Percentiles rank a stretch among this genome's conserved stretches.
Evolutionary conservation across 2,329 filamentous ascomycete genomes (phyloP).

Genomic region (Orbilia blumenaviensis): DNA sequence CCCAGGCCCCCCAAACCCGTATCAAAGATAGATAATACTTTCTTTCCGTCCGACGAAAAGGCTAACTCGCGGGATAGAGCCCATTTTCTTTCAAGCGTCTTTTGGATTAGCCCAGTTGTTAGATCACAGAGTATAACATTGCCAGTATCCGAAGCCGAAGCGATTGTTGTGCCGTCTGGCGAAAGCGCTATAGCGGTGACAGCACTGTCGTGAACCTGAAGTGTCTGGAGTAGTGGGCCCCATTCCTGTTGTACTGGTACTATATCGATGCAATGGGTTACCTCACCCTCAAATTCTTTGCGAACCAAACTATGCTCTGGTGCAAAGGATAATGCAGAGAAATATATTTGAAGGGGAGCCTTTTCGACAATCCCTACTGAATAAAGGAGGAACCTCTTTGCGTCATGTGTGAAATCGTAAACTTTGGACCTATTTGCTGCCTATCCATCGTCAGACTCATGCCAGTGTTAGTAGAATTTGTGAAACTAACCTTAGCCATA

Average conservation of each 20-base stretch:
- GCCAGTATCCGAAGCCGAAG: not conserved
- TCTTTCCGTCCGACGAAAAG: not conserved
- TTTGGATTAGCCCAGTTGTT: not conserved
- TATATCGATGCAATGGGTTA: not conserved
- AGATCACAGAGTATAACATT: not conserved
- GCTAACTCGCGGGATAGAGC: not conserved
- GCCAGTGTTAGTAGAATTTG: too few species aligned
- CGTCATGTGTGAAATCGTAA: not conserved
- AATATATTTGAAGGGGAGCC: conserved; percentile 21
- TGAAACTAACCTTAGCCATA: not conserved
- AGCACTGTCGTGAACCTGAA: not conserved
- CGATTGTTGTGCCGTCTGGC: not conserved
- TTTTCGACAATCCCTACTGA: not conserved
- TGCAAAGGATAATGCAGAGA: not conserved
- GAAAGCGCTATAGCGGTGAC: not conserved
- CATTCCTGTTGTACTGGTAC: not conserved
- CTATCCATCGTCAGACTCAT: too few species aligned
- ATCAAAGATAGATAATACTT: not conserved
- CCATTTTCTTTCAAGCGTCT: not conserved
- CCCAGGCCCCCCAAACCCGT: too few species aligned
- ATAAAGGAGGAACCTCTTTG: not conserved
- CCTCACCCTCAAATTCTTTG: not conserved
- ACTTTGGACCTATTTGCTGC: not conserved
- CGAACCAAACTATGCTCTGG: conserved; percentile 9
- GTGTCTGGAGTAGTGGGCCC: not conserved